Conservation (phyloP, 768 basidiomycete species). For the Pisolithus tinctorius region DNA sequence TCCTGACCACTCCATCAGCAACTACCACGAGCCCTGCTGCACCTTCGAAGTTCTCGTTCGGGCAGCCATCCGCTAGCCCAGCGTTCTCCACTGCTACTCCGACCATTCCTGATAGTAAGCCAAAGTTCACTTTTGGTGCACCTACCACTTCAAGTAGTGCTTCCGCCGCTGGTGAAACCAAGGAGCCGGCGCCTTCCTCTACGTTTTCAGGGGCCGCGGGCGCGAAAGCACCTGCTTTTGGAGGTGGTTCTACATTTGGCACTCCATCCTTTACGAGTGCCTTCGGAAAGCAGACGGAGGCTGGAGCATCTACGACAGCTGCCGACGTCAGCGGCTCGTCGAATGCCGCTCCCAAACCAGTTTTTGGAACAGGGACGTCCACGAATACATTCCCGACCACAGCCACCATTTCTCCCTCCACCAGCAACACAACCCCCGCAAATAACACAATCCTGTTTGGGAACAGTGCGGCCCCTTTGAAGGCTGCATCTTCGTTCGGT, state of each 20-base stretch:
- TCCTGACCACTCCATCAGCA: slow-evolving; percentile 9
- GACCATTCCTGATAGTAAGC: slow-evolving; percentile 7
- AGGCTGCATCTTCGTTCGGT: slow-evolving; percentile 2
- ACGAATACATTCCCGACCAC: slow-evolving; percentile 12
- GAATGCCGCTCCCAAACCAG: slow-evolving; percentile 10
- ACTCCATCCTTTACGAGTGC: slow-evolving; percentile 9
- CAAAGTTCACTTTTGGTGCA: slow-evolving; percentile 15
- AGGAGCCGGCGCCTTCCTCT: slow-evolving; percentile 25
- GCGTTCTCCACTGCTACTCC: slow-evolving; percentile 2
- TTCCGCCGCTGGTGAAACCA: slow-evolving; percentile 13
- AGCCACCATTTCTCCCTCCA: slow-evolving; percentile 12
- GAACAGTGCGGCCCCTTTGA: neutral
- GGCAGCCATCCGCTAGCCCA: slow-evolving; percentile 8
- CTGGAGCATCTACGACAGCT: neutral
- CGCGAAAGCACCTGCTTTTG: slow-evolving; percentile 9
- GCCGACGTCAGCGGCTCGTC: slow-evolving; percentile 13
- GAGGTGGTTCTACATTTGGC: slow-evolving; percentile 12
- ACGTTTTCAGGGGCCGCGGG: slow-evolving; percentile 17
- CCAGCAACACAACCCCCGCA: slow-evolving; percentile 4
- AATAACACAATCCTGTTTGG: slow-evolving; percentile 3
- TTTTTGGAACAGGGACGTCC: slow-evolving; percentile 9
- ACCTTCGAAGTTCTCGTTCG: slow-evolving; percentile 21
- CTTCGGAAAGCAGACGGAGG: slow-evolving; percentile 11
- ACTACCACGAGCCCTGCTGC: slow-evolving; percentile 4
- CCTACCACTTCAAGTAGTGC: slow-evolving; percentile 20